Evolutionary conservation across 208 protist species (phyloP), one percentile per base, ranked within the genome.

Genomic region (Plasmodiophora brassicae): DNA sequence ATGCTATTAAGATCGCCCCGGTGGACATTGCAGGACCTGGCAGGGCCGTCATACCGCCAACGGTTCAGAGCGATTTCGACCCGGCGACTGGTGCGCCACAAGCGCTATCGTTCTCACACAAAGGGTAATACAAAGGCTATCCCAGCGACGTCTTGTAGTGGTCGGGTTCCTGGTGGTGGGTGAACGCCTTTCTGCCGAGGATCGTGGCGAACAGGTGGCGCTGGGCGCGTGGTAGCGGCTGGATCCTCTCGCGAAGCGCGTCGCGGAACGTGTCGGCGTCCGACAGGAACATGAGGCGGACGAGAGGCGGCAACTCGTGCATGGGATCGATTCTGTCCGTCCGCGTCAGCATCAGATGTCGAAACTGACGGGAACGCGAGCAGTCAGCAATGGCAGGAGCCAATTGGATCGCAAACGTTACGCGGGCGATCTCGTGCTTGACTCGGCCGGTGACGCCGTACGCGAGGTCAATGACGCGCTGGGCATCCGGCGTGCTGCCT

Each of bases 41-140:
- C 5, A 8, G 10, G 5, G 65, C 32, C 65, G n/a, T 32, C 65
- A 38, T 14, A 8, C 41, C 32, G 65, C 5, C 10, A 78, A 36
- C n/a, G 5, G 32, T 32, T 5, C 10, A 78, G 65, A 32, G 41
- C 32, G n/a, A 44, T 32, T 5, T 78, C 65, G 65, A 78, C n/a
- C 65, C 65, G n/a, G n/a, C 5, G 32, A 78, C 65, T 32, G 65
- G 65, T 38, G 65, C 5, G 14, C 65, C 65, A 32, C 32, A 78
- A 78, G 10, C 65, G 32, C 65, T 78, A 5, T 78, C 65, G 65
- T 78, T 78, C 65, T n/a, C n/a, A n/a, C n/a, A n/a, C n/a, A n/a
- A n/a, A n/a, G n/a, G n/a, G n/a, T n/a, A n/a, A n/a, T n/a, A n/a
- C n/a, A n/a, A n/a, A n/a, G n/a, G n/a, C n/a, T n/a, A n/a, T n/a